These are phyloP conservation scores for Leccinum fallax DNA, from an alignment of 1,284 basidiomycete species.

Conservation along the genomic window DNA sequence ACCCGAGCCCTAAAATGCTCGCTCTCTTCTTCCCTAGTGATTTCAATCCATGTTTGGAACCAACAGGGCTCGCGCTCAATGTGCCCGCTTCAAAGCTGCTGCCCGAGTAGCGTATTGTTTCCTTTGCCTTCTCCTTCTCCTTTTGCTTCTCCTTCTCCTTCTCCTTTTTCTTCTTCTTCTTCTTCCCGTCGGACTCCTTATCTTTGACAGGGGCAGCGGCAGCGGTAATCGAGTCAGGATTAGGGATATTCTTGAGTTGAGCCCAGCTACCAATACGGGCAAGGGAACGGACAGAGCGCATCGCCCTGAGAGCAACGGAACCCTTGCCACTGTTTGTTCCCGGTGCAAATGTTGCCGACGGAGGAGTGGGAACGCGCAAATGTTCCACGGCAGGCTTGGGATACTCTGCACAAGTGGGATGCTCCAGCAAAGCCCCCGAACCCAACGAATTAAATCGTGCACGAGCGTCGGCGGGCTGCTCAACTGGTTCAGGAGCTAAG, in stretches of 20 bases:
- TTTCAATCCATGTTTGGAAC: slow-evolving; percentile 29
- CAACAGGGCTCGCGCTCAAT: slow-evolving; percentile 45
- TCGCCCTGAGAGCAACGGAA: slow-evolving; percentile 76
- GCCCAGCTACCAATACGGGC: slow-evolving; percentile 74
- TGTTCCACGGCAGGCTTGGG: slow-evolving; percentile 14
- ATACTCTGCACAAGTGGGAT: slow-evolving; percentile 6
- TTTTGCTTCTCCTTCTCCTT: slow-evolving; percentile 32
- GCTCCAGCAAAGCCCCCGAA: slow-evolving; percentile 52
- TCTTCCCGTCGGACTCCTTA: slow-evolving; percentile 39
- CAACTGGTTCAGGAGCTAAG: slow-evolving; percentile 49
- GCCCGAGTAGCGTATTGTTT: slow-evolving; percentile 48
- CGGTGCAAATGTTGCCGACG: slow-evolving; percentile 22
- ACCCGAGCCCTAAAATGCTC: slow-evolving; percentile 55
- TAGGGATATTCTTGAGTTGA: slow-evolving; percentile 48
- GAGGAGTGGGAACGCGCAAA: slow-evolving; percentile 23
- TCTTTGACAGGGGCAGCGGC: slow-evolving; percentile 27
- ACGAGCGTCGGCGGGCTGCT: slow-evolving; percentile 37
- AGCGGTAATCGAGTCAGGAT: slow-evolving; percentile 34
- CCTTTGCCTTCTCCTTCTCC: slow-evolving; percentile 28
- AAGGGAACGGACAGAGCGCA: slow-evolving; percentile 70
- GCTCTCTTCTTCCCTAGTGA: slow-evolving; percentile 54
- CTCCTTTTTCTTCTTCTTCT: slow-evolving; percentile 36
- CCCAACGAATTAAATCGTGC: slow-evolving; percentile 67
- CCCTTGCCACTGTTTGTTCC: slow-evolving; percentile 33
- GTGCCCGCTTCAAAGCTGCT: slow-evolving; percentile 68